Conservation (phyloP, 2,329 filamentous ascomycete species). For the Diatrype stigma region DNA sequence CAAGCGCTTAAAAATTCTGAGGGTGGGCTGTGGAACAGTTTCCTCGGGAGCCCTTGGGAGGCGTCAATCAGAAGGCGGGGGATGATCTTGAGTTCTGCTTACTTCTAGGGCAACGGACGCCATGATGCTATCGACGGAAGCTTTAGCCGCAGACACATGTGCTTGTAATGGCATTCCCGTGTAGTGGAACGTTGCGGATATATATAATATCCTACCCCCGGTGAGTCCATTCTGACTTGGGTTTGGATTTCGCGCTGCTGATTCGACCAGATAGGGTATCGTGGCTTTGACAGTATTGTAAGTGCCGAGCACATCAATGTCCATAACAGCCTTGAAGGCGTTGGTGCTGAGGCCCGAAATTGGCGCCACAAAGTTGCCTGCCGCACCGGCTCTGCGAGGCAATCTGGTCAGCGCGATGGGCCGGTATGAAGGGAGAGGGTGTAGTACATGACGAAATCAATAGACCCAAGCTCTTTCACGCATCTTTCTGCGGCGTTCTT, state of each 20-base stretch:
- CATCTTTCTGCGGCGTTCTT: conserved; percentile 74
- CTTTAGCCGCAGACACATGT: conserved; percentile 89
- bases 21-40: too few relatives aligned
- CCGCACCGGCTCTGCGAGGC: conserved; percentile 75
- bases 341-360: conserved; percentile 79
- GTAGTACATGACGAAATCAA: conserved; percentile 89
- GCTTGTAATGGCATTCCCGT: conserved; percentile 79
- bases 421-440: background rate
- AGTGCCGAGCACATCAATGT: conserved; percentile 90
- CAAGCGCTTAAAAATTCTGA: background rate
- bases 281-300: conserved; percentile 95
- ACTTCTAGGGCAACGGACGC: conserved; percentile 67
- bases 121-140: conserved; percentile 81
- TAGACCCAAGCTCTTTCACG: conserved; percentile 74
- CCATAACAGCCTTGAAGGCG: conserved; percentile 91
- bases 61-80: too few relatives aligned
- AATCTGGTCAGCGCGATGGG: conserved; percentile 2
- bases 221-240: conserved; percentile 58
- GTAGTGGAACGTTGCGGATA: conserved; percentile 90
- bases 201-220: conserved; percentile 81
- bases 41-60: too few relatives aligned
- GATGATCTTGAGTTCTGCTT: too few relatives aligned
- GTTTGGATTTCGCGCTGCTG: conserved; percentile 61
- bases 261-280: conserved; percentile 73
- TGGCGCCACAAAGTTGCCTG: conserved; percentile 90